Conservation (phyloP, 1,284 basidiomycete species). For the Tilletia indica region DNA sequence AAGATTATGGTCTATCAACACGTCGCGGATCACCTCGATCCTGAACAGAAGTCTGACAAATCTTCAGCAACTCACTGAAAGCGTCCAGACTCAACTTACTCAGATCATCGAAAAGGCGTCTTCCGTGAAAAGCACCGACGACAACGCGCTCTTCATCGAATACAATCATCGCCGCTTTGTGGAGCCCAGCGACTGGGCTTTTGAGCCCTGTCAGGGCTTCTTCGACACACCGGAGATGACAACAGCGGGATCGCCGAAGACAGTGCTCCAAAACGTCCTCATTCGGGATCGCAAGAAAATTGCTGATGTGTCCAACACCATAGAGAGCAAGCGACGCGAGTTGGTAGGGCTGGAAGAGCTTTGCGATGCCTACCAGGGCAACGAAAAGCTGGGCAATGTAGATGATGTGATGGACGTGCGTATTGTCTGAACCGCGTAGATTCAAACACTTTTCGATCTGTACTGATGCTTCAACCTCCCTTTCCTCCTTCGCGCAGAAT, state of each 20-base stretch:
- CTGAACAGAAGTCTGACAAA: conserved; percentile 22
- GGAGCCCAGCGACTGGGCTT: conserved; percentile 33
- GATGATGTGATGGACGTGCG: conserved; percentile 39
- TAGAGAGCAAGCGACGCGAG: conserved; percentile 32
- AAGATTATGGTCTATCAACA: conserved; percentile 36
- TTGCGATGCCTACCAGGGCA: conserved; percentile 33
- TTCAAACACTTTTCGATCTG: neutral
- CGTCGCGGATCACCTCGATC: conserved; percentile 23
- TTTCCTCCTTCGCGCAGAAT: conserved; percentile 18
- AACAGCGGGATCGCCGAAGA: conserved; percentile 29
- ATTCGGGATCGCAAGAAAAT: conserved; percentile 30
- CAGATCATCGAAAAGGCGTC: conserved; percentile 18
- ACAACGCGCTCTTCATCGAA: conserved; percentile 33
- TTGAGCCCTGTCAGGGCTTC: conserved; percentile 43
- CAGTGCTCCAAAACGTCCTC: conserved; percentile 37
- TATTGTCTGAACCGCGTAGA: neutral
- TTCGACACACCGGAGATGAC: conserved; percentile 42
- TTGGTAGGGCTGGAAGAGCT: conserved; percentile 35
- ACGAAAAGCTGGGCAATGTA: conserved; percentile 32
- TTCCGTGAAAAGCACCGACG: conserved; percentile 26
- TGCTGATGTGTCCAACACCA: conserved; percentile 31
- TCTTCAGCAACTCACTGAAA: neutral
- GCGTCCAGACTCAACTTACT: neutral
- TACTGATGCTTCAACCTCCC: neutral
- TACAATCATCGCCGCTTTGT: conserved; percentile 38